These are phyloP conservation scores for Berberis vulgaris DNA, from an alignment of 164 flowering plant genomes.

Conservation along the genomic window DNA sequence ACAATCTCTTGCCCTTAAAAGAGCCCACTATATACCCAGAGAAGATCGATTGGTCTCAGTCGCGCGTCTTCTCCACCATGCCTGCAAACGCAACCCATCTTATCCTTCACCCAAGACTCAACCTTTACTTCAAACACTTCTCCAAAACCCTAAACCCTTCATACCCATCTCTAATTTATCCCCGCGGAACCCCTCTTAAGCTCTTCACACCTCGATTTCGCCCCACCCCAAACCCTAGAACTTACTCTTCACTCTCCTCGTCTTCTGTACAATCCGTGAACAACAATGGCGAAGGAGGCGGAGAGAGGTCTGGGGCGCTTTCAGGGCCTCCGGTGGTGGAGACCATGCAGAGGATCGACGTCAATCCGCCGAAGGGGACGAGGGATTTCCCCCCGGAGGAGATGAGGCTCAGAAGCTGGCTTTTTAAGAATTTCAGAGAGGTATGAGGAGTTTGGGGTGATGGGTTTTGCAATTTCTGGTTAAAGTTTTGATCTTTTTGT, in stretches of 20 bases:
- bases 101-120: conserved; percentile 30
- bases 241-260: background rate
- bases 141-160: conserved; percentile 9
- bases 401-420: conserved; percentile 94
- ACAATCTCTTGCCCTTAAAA: background rate
- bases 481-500: background rate
- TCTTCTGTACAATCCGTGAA: conserved; percentile 4
- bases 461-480: background rate
- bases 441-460: conserved; percentile 14
- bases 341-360: conserved; percentile 51
- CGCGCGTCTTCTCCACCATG: conserved; percentile 12
- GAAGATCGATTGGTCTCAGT: background rate
- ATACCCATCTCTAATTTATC: background rate
- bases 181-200: background rate
- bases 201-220: background rate
- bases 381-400: conserved; percentile 96
- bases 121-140: conserved; percentile 9
- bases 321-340: conserved; percentile 25
- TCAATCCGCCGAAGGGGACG: conserved; percentile 93
- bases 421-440: conserved; percentile 74
- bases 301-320: conserved; percentile 44
- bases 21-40: background rate
- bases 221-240: conserved; percentile 15
- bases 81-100: conserved; percentile 28
- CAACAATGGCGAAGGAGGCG: conserved; percentile 28